Evolutionary conservation across 371 early-diverging fungal species (phyloP).

Genomic region (Mucor saturninus): DNA sequence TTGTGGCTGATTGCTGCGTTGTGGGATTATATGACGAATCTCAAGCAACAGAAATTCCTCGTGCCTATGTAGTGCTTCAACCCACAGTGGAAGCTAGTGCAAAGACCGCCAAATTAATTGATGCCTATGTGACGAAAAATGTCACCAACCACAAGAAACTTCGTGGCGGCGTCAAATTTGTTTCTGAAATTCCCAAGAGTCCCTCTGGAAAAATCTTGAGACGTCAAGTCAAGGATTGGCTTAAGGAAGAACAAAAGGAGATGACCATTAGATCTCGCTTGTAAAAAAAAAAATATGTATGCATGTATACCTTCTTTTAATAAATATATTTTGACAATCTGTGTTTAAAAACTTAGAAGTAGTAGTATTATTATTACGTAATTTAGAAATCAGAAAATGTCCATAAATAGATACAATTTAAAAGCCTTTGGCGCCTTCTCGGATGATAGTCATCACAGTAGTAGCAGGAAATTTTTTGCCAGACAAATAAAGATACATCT

Average conservation of each 20-base stretch:
- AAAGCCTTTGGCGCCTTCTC: too few relatives aligned
- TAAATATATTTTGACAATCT: too few relatives aligned
- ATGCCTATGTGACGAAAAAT: conserved; percentile 58
- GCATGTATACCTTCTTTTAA: too few relatives aligned
- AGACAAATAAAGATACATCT: too few relatives aligned
- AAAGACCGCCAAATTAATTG: conserved; percentile 32
- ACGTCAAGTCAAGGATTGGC: conserved; percentile 45
- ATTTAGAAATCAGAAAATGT: too few relatives aligned
- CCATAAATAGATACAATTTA: too few relatives aligned
- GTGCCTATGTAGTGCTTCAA: conserved; percentile 75
- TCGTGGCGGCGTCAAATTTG: conserved; percentile 79
- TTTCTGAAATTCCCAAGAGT: conserved; percentile 75
- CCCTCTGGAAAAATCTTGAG: conserved; percentile 86
- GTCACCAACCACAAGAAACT: conserved; percentile 79
- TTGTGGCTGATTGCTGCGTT: conserved; percentile 78
- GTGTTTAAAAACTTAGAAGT: too few relatives aligned
- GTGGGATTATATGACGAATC: conserved; percentile 58
- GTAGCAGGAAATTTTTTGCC: too few relatives aligned
- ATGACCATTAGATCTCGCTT: conserved; percentile 13
- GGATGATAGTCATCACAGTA: too few relatives aligned
- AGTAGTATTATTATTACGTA: too few relatives aligned
- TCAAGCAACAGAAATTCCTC: conserved; percentile 78
- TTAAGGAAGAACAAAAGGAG: conserved; percentile 35
- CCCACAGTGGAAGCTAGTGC: conserved; percentile 24
- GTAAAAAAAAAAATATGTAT: conserved; percentile 11